Percentiles rank a stretch among this genome's conserved stretches.
Evolutionary conservation across 345 rosid species (phyloP).

Genomic region (Heritiera littoralis): DNA sequence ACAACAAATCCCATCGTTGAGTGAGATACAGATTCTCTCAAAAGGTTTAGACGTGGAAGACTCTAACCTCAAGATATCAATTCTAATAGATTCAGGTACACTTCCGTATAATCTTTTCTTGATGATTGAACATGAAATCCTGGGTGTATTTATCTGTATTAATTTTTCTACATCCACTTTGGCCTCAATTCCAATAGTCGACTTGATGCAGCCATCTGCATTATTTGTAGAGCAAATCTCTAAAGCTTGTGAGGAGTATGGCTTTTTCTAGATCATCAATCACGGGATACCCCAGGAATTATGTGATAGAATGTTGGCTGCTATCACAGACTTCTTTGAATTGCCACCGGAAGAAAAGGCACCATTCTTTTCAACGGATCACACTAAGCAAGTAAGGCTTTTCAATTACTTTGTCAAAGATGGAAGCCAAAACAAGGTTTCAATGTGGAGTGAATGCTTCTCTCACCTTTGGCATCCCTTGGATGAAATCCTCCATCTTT

Average conservation of each 20-base stretch:
- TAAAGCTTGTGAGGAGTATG: constrained; percentile 28
- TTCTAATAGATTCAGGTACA: no score
- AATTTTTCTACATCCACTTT: constrained; percentile 7
- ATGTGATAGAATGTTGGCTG: constrained; percentile 23
- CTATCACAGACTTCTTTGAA: constrained; percentile 17
- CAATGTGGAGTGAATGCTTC: constrained; percentile 31
- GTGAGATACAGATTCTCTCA: no score
- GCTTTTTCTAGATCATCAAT: constrained; percentile 30
- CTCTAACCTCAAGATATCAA: no score
- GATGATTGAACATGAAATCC: no score
- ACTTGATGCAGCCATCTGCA: constrained; percentile 14
- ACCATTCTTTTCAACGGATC: constrained; percentile 14
- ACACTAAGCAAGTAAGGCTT: constrained; percentile 21
- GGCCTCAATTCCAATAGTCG: constrained; percentile 26
- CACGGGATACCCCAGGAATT: constrained; percentile 18
- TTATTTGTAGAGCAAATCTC: constrained; percentile 13
- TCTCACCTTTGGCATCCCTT: constrained; percentile 20
- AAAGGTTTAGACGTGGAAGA: no score
- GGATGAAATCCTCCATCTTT: constrained; percentile 20
- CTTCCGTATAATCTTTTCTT: no score
- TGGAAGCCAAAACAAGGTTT: constrained; percentile 20
- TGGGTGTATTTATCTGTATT: no score
- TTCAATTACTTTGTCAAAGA: constrained; percentile 13
- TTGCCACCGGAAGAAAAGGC: constrained; percentile 21
- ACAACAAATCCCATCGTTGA: no score